Base-by-base conservation (phyloP, 306 rosid genomes). In the Erythrophleum fordii region DNA sequence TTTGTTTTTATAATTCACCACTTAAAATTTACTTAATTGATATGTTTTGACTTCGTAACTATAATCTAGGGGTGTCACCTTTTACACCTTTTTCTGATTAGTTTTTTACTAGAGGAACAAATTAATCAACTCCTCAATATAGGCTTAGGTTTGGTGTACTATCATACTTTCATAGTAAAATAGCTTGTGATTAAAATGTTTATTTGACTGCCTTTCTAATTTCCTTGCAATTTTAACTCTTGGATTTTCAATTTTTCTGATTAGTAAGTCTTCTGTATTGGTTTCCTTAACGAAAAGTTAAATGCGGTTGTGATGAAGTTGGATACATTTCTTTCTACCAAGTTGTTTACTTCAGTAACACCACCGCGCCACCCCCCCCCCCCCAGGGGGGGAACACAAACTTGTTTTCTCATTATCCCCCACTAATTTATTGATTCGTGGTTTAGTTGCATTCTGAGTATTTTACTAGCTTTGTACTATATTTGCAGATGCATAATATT, bases 371-470 rank as follows among this genome's bases (percentile, higher is more conserved):
- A 1, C 34, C 4, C 4, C 34, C 34, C 34, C 34, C 34, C 34
- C 34, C 34, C 34, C 34, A 1, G 2, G 4, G 34, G 34, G n/a
- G n/a, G n/a, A n/a, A n/a, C n/a, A n/a, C n/a, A n/a, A n/a, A n/a
- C n/a, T n/a, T n/a, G n/a, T n/a, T n/a, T n/a, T 69, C 39, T 45
- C 11, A 35, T 45, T 26, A 44, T 76, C 18, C 61, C 42, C 75
- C 65, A 16, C 53, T 49, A 66, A 41, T 28, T 64, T 62, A 69
- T 35, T 81, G 11, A 55, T 62, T 46, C 56, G 42, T 25, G 39
- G 58, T 74, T 85, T 20, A 39, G 46, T 26, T 85, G 72, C 46
- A 44, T 35, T 65, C 13, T 37, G 79, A 46, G 56, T 31, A 41
- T 46, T 68, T 52, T 48, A 72, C 51, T 52, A 49, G 72, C 66